Evolutionary conservation across 495 filamentous ascomycete species (phyloP).

Genomic region (Penicillium pancosmium): DNA sequence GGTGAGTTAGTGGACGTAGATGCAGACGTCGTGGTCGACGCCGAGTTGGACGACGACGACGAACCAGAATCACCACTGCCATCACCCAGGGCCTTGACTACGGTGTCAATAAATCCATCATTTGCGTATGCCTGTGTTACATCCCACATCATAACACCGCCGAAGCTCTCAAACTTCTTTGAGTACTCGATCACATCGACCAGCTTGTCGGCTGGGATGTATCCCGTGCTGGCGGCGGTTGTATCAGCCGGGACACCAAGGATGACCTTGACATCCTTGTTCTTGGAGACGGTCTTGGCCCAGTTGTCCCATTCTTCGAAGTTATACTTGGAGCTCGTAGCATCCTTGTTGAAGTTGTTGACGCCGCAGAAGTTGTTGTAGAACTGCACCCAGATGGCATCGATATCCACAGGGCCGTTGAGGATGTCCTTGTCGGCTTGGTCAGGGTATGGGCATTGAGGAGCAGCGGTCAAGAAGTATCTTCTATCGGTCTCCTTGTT

Average conservation of each 20-base stretch:
- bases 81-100: constrained; percentile 35
- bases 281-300: constrained; percentile 62
- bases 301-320: constrained; percentile 72
- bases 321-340: constrained; percentile 63
- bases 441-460: constrained; percentile 70
- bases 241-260: constrained; percentile 67
- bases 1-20: constrained; percentile 35
- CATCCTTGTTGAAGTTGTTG: constrained; percentile 49
- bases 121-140: constrained; percentile 63
- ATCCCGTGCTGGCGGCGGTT: constrained; percentile 60
- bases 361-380: constrained; percentile 76
- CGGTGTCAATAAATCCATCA: constrained; percentile 53
- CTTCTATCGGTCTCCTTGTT: constrained; percentile 50
- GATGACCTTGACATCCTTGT: constrained; percentile 65
- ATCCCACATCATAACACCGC: constrained; percentile 77
- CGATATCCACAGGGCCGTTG: constrained; percentile 53
- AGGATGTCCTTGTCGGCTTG: constrained; percentile 60
- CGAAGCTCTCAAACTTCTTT: constrained; percentile 61
- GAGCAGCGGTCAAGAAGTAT: constrained; percentile 66
- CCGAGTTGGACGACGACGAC: constrained; percentile 33
- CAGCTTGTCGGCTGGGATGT: constrained; percentile 49
- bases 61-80: constrained; percentile 30
- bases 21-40: constrained; percentile 33
- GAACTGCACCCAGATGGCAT: constrained; percentile 73
- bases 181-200: constrained; percentile 50